Conservation (phyloP, 441 rosid species). For the Corymbia calophylla region DNA sequence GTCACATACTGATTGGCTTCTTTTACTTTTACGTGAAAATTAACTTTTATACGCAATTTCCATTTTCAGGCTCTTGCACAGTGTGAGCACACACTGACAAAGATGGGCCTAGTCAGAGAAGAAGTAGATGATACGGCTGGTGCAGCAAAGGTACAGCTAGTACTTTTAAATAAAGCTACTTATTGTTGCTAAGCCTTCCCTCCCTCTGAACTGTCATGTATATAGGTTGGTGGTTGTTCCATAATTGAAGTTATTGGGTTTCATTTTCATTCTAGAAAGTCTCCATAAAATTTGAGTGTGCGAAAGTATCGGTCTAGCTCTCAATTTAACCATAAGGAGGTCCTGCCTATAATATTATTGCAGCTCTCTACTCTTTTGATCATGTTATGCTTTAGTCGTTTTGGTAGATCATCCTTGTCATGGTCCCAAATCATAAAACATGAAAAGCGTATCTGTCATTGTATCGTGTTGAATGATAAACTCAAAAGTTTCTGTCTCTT, state of each 20-base stretch:
- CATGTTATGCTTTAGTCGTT: background rate
- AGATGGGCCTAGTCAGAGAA: conserved; percentile 79
- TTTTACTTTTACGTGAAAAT: background rate
- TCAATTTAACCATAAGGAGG: background rate
- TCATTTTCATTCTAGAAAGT: background rate
- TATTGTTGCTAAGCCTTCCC: background rate
- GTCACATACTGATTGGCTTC: background rate
- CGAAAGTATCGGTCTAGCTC: background rate
- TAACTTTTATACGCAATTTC: background rate
- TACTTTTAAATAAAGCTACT: background rate
- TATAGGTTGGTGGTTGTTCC: background rate
- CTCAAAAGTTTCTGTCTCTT: background rate
- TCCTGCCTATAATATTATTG: background rate
- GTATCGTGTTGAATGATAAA: background rate
- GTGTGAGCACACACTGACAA: conserved; percentile 86
- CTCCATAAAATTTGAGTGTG: background rate
- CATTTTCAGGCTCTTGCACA: conserved; percentile 88
- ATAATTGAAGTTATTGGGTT: background rate
- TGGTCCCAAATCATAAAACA: background rate
- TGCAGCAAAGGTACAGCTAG: conserved; percentile 73
- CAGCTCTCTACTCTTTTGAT: background rate
- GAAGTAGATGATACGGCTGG: conserved; percentile 97
- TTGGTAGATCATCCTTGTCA: background rate
- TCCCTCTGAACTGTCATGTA: background rate
- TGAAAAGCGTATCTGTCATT: background rate